Conservation (phyloP, 495 filamentous ascomycete species). For the Tricharina praecox region DNA sequence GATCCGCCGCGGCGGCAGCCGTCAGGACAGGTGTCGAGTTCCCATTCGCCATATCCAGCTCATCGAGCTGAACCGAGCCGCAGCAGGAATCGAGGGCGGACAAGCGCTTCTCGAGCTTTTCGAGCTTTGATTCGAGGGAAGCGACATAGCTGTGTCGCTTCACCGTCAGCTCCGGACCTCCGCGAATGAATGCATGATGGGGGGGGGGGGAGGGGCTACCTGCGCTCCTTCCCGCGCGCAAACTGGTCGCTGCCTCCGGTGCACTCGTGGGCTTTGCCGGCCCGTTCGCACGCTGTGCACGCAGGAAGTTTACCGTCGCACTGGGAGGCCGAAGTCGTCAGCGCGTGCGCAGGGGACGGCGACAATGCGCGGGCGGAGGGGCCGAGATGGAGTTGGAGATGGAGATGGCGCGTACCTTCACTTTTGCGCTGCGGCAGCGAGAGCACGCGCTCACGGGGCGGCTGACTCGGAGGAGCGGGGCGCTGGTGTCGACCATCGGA, state of each 20-base stretch:
- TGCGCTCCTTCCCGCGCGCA: conserved; percentile 81
- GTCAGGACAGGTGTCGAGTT: not conserved
- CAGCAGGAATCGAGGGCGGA: conserved; percentile 15
- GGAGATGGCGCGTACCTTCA: conserved; percentile 35
- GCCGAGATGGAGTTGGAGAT: not conserved
- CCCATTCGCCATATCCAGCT: not conserved
- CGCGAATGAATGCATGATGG: conserved; percentile 11
- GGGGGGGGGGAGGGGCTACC: conserved; percentile 23
- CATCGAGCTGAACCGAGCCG: not conserved
- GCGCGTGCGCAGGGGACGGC: no score
- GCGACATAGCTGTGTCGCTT: conserved; percentile 80
- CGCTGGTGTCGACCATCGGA: conserved; percentile 20
- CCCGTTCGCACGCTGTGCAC: conserved; percentile 80
- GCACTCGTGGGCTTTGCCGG: conserved; percentile 61
- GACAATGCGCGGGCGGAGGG: not conserved
- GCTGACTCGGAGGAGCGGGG: conserved; percentile 71
- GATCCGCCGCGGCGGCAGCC: not conserved
- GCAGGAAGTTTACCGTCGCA: conserved; percentile 90
- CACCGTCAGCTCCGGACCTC: not conserved
- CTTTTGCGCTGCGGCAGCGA: conserved; percentile 79
- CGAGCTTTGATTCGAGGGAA: conserved; percentile 71
- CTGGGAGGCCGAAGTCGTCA: no score
- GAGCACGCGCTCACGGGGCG: conserved; percentile 85
- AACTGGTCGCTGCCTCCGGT: conserved; percentile 91
- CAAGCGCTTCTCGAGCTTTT: conserved; percentile 53